phyloP scores from a whole-genome alignment of 805 yeast genomes.

The Brettanomyces bruxellensis region DNA sequence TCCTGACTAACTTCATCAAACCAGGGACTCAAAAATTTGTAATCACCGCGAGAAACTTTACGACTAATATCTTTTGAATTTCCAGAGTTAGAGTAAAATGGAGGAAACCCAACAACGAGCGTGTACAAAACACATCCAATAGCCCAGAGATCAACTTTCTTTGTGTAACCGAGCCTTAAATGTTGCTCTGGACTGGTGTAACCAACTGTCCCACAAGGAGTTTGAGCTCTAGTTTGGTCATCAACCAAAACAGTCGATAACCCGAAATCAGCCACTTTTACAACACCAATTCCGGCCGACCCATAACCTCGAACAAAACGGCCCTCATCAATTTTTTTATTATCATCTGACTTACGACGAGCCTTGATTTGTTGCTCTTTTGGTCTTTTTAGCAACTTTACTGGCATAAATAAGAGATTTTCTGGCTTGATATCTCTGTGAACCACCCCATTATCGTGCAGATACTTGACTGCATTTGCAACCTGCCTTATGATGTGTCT shows the following conservation, averaged over 20 bases:
- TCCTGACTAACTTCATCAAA: conserved; percentile 75
- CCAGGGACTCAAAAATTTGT: conserved; percentile 74
- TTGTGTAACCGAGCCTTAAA: conserved; percentile 48
- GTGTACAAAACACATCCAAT: conserved; percentile 65
- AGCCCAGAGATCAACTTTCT: conserved; percentile 68
- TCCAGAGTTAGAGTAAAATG: conserved; percentile 56
- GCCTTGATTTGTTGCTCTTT: conserved; percentile 33
- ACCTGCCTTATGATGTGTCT: conserved; percentile 68
- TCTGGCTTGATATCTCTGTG: conserved; percentile 83
- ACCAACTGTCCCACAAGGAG: conserved; percentile 73
- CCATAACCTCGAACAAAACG: conserved; percentile 42
- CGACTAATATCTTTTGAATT: conserved; percentile 52
- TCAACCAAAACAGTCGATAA: conserved; percentile 44
- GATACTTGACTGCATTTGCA: conserved; percentile 56
- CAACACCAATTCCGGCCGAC: conserved; percentile 54
- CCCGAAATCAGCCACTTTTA: conserved; percentile 65
- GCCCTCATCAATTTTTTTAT: conserved; percentile 55
- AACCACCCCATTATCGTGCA: conserved; percentile 66
- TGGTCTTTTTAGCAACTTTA: conserved; percentile 34
- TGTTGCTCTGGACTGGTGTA: conserved; percentile 71
- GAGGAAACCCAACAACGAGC: conserved; percentile 64
- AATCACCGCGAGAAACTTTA: conserved; percentile 65
- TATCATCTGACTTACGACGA: conserved; percentile 47
- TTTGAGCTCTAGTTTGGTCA: conserved; percentile 39
- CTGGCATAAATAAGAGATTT: conserved; percentile 56